Base-by-base conservation (phyloP, 352 stramenopile genomes). In the Pythium biforme region DNA sequence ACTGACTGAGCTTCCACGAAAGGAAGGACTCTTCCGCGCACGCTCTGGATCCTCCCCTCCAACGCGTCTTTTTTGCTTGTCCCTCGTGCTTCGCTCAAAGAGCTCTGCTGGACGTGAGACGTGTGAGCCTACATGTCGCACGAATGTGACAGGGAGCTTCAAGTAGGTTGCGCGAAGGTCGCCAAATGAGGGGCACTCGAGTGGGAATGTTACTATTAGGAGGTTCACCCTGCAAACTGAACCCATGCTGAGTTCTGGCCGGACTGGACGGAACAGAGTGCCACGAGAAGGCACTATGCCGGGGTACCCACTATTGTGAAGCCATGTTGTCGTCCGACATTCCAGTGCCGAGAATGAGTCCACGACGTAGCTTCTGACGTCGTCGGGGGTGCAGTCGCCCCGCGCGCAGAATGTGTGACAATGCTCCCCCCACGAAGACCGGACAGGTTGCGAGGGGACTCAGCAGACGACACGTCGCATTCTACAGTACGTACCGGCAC, bases 91-190 rank as follows among this genome's bases (percentile, higher is more conserved):
- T 40, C 14, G 23, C 14, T 23, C 25, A 37, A 53, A 53, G 14
- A 23, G n/a, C 41, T 23, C 26, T 59, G 59, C 48, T 66, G 49
- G 59, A 50, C 40, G 51, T 53, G 53, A 59, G 52, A 33, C 59
- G 31, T 55, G 40, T 40, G 46, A 19, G 56, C 14, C 22, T 45
- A 37, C 8, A 33, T 15, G 62, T 69, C 31, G 62, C 55, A 45
- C 54, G 62, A 69, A 64, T 39, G 62, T 57, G 34, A 12, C 12
- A 11, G n/a, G 31, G 8, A 20, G 43, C 47, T 60, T 69, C 54
- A 69, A 59, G 62, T 47, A 49, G 62, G 62, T 69, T 56, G 62
- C 63, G 27, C 50, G 63, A 70, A 64, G 48, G 63, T 70, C 26
- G 31, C 49, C 14, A 3, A 37, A 60, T 55, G 37, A 52, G 37